Base-by-base conservation (phyloP, 371 early-diverging fungal species). In the Mucor irregularis region DNA sequence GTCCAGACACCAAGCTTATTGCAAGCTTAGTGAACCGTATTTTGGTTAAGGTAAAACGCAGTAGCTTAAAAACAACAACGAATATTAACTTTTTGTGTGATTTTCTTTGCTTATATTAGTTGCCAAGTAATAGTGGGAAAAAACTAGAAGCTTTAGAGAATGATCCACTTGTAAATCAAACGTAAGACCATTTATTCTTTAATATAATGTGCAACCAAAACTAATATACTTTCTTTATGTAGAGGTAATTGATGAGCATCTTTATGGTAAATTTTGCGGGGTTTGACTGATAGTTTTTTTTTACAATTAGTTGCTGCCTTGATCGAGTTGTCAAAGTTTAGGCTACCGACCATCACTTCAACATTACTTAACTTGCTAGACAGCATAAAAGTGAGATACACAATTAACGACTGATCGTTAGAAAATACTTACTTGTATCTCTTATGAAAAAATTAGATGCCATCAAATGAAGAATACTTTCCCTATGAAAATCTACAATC, bases 401-500 rank as follows among this genome's bases (percentile, higher is more conserved):
- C 14, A 39, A 17, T 7, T 13, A 31, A 48, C 21, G n/a, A 31
- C 26, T 24, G 17, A 40, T 22, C 17, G 7, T 22, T 42, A 42
- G n/a, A 4, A 33, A 19, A 10, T 10, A 10, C 24, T 2, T 29
- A n/a, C n/a, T n/a, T n/a, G n/a, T n/a, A n/a, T n/a, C n/a, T n/a
- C n/a, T n/a, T n/a, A n/a, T n/a, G n/a, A n/a, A n/a, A n/a, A n/a
- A n/a, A n/a, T 11, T 56, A 64, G 65, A 60, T 64, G 60, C 66
- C 66, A 37, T 33, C 79, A 4, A 65, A 73, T 30, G 85, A 85
- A 45, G 85, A 85, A n/a, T 56, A 62, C 45, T 71, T 82, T 24
- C 81, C 86, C 4, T 65, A 64, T 47, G 85, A 89, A 56, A 71
- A 83, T 44, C 65, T 89, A 56, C 87, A 88, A 59, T 86, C 88